These are phyloP conservation scores for Jackrogersella multiformis DNA, from an alignment of 495 filamentous ascomycete genomes.

Conservation along the genomic window DNA sequence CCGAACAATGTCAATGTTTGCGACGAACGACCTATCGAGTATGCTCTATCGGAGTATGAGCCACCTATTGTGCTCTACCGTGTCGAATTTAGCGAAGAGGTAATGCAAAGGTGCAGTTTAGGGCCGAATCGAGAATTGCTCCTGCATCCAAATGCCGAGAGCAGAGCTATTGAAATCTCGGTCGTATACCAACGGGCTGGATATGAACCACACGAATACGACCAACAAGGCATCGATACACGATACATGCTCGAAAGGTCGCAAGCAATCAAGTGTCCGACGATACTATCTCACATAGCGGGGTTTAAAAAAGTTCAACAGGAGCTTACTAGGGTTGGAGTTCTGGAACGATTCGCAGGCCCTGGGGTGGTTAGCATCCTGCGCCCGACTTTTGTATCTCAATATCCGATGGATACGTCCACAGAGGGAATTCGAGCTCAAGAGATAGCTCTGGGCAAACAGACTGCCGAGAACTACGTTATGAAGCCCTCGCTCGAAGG, in stretches of 20 bases:
- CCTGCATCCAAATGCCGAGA: slow-evolving; percentile 67
- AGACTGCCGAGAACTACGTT: slow-evolving; percentile 67
- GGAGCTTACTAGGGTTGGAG: slow-evolving; percentile 71
- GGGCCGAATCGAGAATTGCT: slow-evolving; percentile 65
- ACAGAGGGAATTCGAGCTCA: slow-evolving; percentile 64
- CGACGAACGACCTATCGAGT: slow-evolving; percentile 70
- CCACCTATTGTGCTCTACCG: slow-evolving; percentile 26
- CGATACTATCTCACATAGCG: slow-evolving; percentile 76
- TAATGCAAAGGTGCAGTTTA: slow-evolving; percentile 67
- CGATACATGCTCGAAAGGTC: slow-evolving; percentile 75
- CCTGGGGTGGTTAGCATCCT: slow-evolving; percentile 53
- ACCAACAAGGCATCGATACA: slow-evolving; percentile 50
- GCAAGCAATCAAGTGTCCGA: slow-evolving; percentile 80
- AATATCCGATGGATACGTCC: slow-evolving; percentile 72
- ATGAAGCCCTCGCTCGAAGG: slow-evolving; percentile 83
- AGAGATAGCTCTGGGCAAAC: slow-evolving; percentile 63
- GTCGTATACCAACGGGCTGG: slow-evolving; percentile 77
- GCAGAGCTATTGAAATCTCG: slow-evolving; percentile 66
- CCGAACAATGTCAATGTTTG: slow-evolving; percentile 76
- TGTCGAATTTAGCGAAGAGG: slow-evolving; percentile 54
- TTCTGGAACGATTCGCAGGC: slow-evolving; percentile 67
- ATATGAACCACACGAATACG: slow-evolving; percentile 74
- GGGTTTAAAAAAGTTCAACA: slow-evolving; percentile 84
- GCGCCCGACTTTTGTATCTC: slow-evolving; percentile 72
- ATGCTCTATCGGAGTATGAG: slow-evolving; percentile 38